Evolutionary conservation across 176 grass and related monocot species (phyloP), one percentile per base, ranked within the genome.

Genomic region (Rhynchospora breviuscula): DNA sequence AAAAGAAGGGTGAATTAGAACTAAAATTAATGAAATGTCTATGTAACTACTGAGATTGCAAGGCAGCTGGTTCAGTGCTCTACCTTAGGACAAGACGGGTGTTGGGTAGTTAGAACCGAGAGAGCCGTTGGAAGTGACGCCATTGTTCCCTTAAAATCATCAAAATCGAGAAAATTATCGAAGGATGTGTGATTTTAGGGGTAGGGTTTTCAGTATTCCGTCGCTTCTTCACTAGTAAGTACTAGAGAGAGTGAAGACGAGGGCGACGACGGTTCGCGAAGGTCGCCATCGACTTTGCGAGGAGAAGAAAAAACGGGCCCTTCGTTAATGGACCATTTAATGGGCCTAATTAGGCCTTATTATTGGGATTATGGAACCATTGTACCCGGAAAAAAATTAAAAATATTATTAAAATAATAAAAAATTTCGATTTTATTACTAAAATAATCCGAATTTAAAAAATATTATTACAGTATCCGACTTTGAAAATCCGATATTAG

Each of bases 111-210:
- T 25, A 47, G 9, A 63, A 81, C 10, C 45, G 61, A 53, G 43
- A 82, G 44, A 65, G 43, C 19, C 45, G 80, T 82, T 26, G 61
- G 10, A 6, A 63, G 14, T 6, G 40, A 67, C 61, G 44, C 61
- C 80, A 82, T 82, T 67, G 44, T 31, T 65, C 6, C 60, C 60
- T 66, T 49, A 51, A 80, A 63, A 17, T 80, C 31, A 80, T 46
- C 57, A 80, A 43, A 43, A 63, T 22, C 8, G n/a, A 63, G 29
- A 80, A 80, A 21, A n/a, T 43, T 8, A 61, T 80, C 4, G 51
- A 60, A 40, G 54, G 22, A 44, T 60, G 13, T 5, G 26, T 3
- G 18, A 35, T 35, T 45, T 46, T 62, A 80, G 29, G 78, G 31
- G 43, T 80, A 80, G 78, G 40, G 78, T 60, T 80, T 63, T 79